Base-by-base conservation (phyloP, 306 rosid genomes). In the Cucurbita ficifolia region DNA sequence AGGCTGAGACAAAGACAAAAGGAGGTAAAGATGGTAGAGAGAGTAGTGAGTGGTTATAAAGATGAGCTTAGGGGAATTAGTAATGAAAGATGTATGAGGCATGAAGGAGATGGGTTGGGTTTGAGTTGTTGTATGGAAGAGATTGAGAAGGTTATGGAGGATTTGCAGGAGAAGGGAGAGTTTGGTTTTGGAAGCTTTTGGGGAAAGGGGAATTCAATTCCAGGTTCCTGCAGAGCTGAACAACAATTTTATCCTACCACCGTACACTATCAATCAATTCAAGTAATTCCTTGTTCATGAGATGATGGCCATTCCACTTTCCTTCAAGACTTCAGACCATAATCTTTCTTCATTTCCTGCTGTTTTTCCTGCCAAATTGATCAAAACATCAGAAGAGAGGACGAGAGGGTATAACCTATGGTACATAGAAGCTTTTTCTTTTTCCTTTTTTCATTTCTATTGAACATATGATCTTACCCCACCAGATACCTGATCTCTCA, bases 181-280 rank as follows among this genome's bases (percentile, higher is more conserved):
- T 88, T 93, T 60, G 88, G 75, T 43, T 93, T 93, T 83, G 98
- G 98, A 73, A 90, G 92, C 78, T 92, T 93, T 77, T 86, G 93
- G 91, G 81, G n/a, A n/a, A 78, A 76, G 73, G 76, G 40, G 10
- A 73, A 46, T 68, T 52, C 74, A 36, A 38, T 36, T 36, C 38
- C 67, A 51, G 81, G 77, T 11, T 50, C 81, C n/a, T 63, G 52
- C 78, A 72, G 63, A 71, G 55, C 68, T 60, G 76, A 76, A 13
- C 55, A 53, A 5, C 67, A 70, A 42, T 76, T 50, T 76, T 77
- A 76, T 72, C 50, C 19, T 69, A 70, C 79, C 72, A 73, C 80
- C 78, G 79, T 38, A 45, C 52, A 71, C 10, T 87, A 72, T 79
- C 84, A 89, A 43, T 53, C 82, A 19, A 69, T 87, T 82, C 77